Percentiles rank a stretch among this genome's conserved stretches.
These are phyloP conservation scores for Sequoia sempervirens DNA, from an alignment of 75 land plant species.

Conservation along the genomic window DNA sequence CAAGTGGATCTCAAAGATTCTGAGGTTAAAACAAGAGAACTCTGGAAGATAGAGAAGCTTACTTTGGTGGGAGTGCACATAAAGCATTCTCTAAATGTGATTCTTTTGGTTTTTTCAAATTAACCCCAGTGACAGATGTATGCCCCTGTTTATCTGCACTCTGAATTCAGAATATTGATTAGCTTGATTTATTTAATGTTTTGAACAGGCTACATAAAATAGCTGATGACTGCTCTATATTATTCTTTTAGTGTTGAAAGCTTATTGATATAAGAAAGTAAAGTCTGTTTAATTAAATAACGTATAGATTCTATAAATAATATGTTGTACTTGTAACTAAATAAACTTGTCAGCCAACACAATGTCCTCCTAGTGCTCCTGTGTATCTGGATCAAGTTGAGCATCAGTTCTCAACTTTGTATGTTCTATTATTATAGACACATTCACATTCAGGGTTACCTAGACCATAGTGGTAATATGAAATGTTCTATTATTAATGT, in stretches of 20 bases:
- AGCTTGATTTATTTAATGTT: background rate
- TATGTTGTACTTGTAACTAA: too few relatives aligned
- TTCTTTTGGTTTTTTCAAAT: slow-evolving; percentile 52
- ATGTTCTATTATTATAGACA: too few relatives aligned
- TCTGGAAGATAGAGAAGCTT: background rate
- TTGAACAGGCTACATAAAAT: background rate
- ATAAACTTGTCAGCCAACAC: background rate
- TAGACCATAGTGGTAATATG: background rate
- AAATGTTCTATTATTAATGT: too few relatives aligned
- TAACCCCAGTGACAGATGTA: slow-evolving; percentile 20
- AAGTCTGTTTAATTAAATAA: too few relatives aligned
- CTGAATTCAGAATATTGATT: background rate
- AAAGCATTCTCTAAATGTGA: slow-evolving; percentile 67
- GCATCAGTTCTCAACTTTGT: background rate
- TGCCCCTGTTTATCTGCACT: slow-evolving; percentile 25
- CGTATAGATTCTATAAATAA: background rate
- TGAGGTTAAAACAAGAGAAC: background rate
- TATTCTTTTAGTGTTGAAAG: background rate
- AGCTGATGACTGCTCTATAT: background rate
- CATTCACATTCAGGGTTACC: background rate
- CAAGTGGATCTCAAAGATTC: background rate
- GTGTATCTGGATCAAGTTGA: background rate
- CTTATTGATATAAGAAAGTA: too few relatives aligned
- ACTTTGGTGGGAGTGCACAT: slow-evolving; percentile 68
- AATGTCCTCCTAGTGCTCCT: background rate